phyloP scores from a whole-genome alignment of 148 eudicot species.

The Camellia lanceoleosa region DNA sequence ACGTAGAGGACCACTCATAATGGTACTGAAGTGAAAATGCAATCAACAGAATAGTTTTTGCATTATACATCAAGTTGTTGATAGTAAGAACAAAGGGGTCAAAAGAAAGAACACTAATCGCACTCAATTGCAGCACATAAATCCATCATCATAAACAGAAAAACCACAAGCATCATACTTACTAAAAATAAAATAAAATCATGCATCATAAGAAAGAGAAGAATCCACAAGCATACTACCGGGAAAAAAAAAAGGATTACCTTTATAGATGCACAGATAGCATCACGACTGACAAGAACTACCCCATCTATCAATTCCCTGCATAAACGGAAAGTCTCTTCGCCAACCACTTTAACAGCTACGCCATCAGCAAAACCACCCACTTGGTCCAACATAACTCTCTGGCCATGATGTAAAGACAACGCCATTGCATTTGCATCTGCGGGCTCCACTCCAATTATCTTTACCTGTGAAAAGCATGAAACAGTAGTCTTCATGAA shows the following conservation, averaged over 20 bases:
- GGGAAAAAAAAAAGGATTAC: conserved; percentile 27
- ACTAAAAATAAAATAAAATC: not conserved
- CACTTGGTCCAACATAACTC: conserved; percentile 81
- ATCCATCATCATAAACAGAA: not conserved
- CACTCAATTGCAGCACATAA: not conserved
- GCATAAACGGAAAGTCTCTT: conserved; percentile 84
- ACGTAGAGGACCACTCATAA: not conserved
- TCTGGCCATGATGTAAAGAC: conserved; percentile 79
- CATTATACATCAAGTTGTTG: not conserved
- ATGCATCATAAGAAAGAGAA: not conserved
- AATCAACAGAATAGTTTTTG: conserved; percentile 6
- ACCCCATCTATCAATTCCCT: conserved; percentile 85
- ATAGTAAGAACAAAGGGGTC: not conserved
- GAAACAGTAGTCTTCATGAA: conserved; percentile 3
- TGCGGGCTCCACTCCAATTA: conserved; percentile 90
- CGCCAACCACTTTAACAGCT: conserved; percentile 95
- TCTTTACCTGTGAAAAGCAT: conserved; percentile 50
- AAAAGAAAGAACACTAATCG: not conserved
- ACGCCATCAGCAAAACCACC: conserved; percentile 99
- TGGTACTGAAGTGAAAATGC: not conserved
- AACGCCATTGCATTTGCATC: conserved; percentile 99
- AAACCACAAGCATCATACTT: not conserved
- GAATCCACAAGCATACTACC: not conserved
- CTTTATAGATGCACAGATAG: conserved; percentile 99
- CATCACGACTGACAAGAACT: conserved; percentile 96